These are phyloP conservation scores for Penicillium sp. DNA, from an alignment of 2,329 filamentous ascomycete species.

Conservation along the genomic window DNA sequence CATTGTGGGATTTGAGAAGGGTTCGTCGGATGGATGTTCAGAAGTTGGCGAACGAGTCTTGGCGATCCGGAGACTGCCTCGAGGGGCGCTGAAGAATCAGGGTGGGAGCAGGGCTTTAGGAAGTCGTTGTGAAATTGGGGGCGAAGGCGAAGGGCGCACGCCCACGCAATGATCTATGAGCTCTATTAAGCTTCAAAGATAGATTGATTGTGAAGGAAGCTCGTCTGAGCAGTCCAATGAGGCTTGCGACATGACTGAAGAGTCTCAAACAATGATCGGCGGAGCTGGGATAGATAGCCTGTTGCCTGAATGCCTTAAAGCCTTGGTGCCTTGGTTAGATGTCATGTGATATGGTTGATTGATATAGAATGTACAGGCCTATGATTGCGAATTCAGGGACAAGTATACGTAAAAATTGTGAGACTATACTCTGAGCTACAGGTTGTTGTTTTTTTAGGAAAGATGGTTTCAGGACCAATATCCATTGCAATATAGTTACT, in stretches of 20 bases:
- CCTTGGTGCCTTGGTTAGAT: not conserved
- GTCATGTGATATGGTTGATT: not conserved
- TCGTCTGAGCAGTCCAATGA: slow-evolving; percentile 1
- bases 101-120: slow-evolving; percentile 4
- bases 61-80: not conserved
- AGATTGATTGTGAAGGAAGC: not conserved
- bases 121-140: slow-evolving; percentile 12
- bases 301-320: slow-evolving; percentile 3
- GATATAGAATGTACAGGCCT: not conserved
- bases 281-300: slow-evolving; percentile 6
- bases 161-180: not conserved
- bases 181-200: not conserved
- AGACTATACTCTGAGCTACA: not conserved
- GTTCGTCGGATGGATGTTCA: not conserved
- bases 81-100: slow-evolving; percentile 2
- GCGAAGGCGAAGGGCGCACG: slow-evolving; percentile 1
- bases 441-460: too few relatives aligned
- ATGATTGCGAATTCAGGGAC: not conserved
- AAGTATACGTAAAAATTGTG: not conserved
- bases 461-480: not conserved
- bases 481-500: slow-evolving; percentile 13
- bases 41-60: not conserved
- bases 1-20: slow-evolving; percentile 25
- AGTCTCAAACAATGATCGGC: slow-evolving; percentile 13
- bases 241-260: slow-evolving; percentile 5